A percentile compares a stretch with the other conserved stretches of the same genome.
Conservation (phyloP, 495 filamentous ascomycete species). For the Penicillium diatomitis region DNA sequence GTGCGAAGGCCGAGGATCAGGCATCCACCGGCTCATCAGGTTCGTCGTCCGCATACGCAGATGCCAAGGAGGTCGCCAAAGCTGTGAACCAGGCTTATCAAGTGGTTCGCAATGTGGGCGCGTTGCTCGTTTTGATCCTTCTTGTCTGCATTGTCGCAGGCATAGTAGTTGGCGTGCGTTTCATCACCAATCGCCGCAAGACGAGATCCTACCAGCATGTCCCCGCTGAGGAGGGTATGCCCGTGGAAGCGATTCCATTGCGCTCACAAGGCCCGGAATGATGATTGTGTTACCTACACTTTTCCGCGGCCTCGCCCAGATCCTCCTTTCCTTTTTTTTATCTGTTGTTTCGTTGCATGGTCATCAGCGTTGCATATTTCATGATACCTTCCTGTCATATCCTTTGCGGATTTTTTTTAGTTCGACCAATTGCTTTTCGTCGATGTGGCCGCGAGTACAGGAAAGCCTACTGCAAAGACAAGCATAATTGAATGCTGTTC, state of each 20-base stretch:
- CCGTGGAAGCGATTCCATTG: slow-evolving; percentile 17
- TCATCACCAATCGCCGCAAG: slow-evolving; percentile 17
- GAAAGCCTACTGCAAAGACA: neutral
- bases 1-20: slow-evolving; percentile 3
- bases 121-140: slow-evolving; percentile 26
- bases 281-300: neutral
- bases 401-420: neutral
- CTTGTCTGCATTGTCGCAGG: slow-evolving; percentile 19
- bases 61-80: slow-evolving; percentile 26
- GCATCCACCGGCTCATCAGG: neutral
- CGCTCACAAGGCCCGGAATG: slow-evolving; percentile 7
- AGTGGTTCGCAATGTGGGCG: slow-evolving; percentile 26
- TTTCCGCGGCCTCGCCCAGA: neutral
- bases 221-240: slow-evolving; percentile 23
- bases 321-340: neutral
- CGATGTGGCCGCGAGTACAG: neutral
- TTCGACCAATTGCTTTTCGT: slow-evolving; percentile 6
- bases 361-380: slow-evolving; percentile 14
- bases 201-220: slow-evolving; percentile 25
- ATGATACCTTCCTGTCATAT: neutral
- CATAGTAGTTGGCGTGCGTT: slow-evolving; percentile 16
- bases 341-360: slow-evolving; percentile 4
- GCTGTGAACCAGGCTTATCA: slow-evolving; percentile 27
- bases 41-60: slow-evolving; percentile 5
- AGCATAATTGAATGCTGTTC: too few relatives aligned